A percentile compares a stretch with the other conserved stretches of the same genome.
These are phyloP conservation scores for Lepraria neglecta DNA, from an alignment of 495 filamentous ascomycete species.

Conservation along the genomic window DNA sequence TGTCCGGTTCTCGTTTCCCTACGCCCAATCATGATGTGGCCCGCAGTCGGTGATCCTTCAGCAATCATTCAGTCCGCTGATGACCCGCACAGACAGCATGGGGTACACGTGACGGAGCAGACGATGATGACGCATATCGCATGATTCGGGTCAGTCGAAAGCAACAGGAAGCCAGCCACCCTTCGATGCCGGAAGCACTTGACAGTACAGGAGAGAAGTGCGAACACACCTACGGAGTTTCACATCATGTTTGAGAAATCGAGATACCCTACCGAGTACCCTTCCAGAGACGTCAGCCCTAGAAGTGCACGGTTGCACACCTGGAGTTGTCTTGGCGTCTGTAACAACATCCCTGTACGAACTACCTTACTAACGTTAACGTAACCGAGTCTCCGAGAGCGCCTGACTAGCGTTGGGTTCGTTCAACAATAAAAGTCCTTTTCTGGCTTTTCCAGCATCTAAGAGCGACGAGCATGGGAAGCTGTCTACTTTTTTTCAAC, in stretches of 20 bases:
- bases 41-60: not conserved
- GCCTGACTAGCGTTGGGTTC: slow-evolving; percentile 16
- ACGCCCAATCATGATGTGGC: not conserved
- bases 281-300: not conserved
- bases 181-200: not conserved
- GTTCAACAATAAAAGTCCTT: slow-evolving; percentile 16
- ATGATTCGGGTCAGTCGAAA: slow-evolving; percentile 38
- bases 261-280: not conserved
- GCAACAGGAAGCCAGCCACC: slow-evolving; percentile 21
- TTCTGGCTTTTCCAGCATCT: not conserved
- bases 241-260: not conserved
- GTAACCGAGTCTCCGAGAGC: slow-evolving; percentile 5
- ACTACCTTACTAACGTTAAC: not conserved
- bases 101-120: slow-evolving; percentile 54
- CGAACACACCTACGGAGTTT: slow-evolving; percentile 10
- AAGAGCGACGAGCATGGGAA: not conserved
- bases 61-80: slow-evolving; percentile 21
- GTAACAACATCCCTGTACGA: slow-evolving; percentile 14
- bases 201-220: slow-evolving; percentile 11
- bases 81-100: slow-evolving; percentile 44
- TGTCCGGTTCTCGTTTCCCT: not conserved
- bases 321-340: not conserved
- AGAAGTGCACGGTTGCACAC: slow-evolving; percentile 11
- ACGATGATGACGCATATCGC: slow-evolving; percentile 50
- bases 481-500: not conserved